Evolutionary conservation across 371 early-diverging fungal species (phyloP), one percentile per base, ranked within the genome.

Genomic region (Mucor ambiguus): DNA sequence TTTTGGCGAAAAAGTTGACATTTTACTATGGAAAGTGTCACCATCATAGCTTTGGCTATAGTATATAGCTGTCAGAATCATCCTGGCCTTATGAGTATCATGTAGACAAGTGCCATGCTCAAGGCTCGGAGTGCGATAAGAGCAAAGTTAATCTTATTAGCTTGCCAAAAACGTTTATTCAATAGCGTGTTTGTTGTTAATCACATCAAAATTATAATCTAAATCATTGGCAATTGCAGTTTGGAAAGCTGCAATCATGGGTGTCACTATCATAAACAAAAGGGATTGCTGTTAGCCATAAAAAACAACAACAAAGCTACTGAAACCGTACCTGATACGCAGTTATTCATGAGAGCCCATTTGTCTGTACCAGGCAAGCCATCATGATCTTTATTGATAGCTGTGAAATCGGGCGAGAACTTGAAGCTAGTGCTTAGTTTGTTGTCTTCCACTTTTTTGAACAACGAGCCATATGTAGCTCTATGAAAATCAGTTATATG

Each of bases 291-390:
- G 35, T 44, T 24, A 30, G 10, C 12, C 8, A 26, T 29, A 0
- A 55, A 18, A 10, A 18, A 41, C 33, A 2, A 4, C 30, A 2
- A 30, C 7, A n/a, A 8, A 26, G 10, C 14, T n/a, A 4, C 8
- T 6, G 9, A 12, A 30, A 12, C 20, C 11, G 18, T 73, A 81
- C 81, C 79, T 55, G 82, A 81, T 4, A 78, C 71, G 26, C 66
- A 79, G n/a, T 67, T 58, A 33, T 77, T 64, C 38, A 74, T 65
- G 11, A 81, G 38, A 16, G 79, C 77, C 76, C 77, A 79, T 7
- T 79, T 74, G 52, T 81, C 82, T 28, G 79, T 72, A 24, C 78
- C 78, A 33, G 65, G 63, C 10, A 60, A 64, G 11, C 74, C 72
- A 49, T 73, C 70, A 0, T 8, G 56, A n/a, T 70, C 59, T 24